These are phyloP conservation scores for Verticillium longisporum DNA, from an alignment of 2,329 filamentous ascomycete species.

Conservation along the genomic window DNA sequence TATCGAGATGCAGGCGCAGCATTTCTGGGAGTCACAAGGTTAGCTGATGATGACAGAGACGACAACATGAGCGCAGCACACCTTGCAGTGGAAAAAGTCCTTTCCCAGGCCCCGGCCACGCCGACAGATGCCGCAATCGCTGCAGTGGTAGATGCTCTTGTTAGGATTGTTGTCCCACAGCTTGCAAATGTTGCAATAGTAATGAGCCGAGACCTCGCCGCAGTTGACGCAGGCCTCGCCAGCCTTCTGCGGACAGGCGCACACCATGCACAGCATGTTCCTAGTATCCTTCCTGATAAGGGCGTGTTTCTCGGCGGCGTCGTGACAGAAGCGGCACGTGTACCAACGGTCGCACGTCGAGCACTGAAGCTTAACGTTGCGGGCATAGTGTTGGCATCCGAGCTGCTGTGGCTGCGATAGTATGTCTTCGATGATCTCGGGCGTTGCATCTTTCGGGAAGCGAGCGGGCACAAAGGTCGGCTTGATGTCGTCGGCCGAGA, in stretches of 20 bases:
- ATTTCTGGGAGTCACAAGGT: constrained; percentile 49
- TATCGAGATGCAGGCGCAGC: constrained; percentile 90
- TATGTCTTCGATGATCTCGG: constrained; percentile 25
- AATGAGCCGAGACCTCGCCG: constrained; percentile 70
- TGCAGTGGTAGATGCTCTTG: constrained; percentile 93
- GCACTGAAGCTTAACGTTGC: constrained; percentile 95
- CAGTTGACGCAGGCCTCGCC: constrained; percentile 73
- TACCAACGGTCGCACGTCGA: constrained; percentile 88
- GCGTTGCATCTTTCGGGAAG: constrained; percentile 35
- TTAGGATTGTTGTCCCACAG: constrained; percentile 91
- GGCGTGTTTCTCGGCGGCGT: constrained; percentile 70
- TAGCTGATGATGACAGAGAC: background rate
- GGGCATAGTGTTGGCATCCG: constrained; percentile 87
- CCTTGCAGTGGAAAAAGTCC: constrained; percentile 98
- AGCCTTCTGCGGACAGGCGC: constrained; percentile 75
- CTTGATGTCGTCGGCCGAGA: constrained; percentile 54
- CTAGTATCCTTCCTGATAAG: constrained; percentile 78
- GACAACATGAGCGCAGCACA: constrained; percentile 30
- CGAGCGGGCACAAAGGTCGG: constrained; percentile 60
- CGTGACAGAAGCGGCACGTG: constrained; percentile 90
- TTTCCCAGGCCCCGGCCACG: constrained; percentile 87
- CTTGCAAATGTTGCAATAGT: constrained; percentile 93
- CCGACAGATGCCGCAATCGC: constrained; percentile 91
- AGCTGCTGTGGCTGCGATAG: constrained; percentile 38
- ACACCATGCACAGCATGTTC: constrained; percentile 98